Conservation (phyloP, 2,329 filamentous ascomycete genomes). For the Pseudogymnoascus sp. region DNA sequence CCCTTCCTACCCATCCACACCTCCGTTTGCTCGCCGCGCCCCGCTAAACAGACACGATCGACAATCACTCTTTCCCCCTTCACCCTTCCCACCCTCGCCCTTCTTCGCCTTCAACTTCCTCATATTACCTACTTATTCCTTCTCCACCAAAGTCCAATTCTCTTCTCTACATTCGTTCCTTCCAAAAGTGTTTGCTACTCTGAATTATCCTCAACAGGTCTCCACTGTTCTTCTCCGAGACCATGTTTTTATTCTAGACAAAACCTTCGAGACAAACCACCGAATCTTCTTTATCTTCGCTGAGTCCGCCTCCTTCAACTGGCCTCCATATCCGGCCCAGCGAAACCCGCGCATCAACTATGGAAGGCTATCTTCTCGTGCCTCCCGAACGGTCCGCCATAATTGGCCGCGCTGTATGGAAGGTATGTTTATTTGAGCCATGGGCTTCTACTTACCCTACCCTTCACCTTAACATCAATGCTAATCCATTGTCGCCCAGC, state of each 20-base stretch:
- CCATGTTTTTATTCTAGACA: conserved; percentile 1
- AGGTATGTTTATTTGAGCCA: conserved; percentile 33
- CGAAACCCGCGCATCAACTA: conserved; percentile 20
- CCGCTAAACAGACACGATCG: conserved; percentile 7
- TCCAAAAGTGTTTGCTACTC: not conserved
- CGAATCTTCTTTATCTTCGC: conserved; percentile 7
- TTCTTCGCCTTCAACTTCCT: conserved; percentile 6
- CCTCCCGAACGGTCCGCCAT: conserved; percentile 47
- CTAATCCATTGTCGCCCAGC: conserved; percentile 31
- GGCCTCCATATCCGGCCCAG: not conserved
- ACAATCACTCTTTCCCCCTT: conserved; percentile 5
- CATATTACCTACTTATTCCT: not conserved
- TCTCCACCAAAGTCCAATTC: not conserved
- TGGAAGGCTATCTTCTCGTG: conserved; percentile 45
- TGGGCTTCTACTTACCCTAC: not conserved
- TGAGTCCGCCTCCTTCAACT: not conserved
- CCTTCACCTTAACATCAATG: conserved; percentile 3
- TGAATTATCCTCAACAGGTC: not conserved
- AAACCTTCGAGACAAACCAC: not conserved
- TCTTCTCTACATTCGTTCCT: not conserved
- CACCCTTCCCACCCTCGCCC: not conserved
- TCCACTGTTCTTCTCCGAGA: not conserved
- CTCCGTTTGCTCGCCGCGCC: conserved; percentile 6
- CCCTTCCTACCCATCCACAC: not conserved
- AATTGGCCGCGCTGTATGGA: conserved; percentile 46